Conservation (phyloP, 2,329 filamentous ascomycete genomes). For the Aspergillus oerlinghausenensis region DNA sequence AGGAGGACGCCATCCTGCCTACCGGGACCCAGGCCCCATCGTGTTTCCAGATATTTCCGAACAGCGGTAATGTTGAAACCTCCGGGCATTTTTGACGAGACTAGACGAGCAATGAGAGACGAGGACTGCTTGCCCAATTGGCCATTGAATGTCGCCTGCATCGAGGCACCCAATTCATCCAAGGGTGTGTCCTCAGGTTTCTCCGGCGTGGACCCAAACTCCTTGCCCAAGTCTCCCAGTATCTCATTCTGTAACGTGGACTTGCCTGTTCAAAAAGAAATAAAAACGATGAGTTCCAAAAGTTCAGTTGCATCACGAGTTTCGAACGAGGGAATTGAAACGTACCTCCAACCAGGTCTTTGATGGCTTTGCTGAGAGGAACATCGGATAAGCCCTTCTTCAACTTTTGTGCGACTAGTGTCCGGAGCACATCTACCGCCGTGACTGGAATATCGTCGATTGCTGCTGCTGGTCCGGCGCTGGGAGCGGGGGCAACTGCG, state of each 20-base stretch:
- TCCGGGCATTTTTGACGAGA: constrained; percentile 99
- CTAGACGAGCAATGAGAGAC: constrained; percentile 85
- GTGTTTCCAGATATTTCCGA: constrained; percentile 88
- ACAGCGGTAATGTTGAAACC: constrained; percentile 98
- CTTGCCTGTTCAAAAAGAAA: constrained; percentile 62
- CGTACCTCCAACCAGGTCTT: constrained; percentile 94
- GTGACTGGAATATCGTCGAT: constrained; percentile 82
- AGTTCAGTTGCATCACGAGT: neutral
- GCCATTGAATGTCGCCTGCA: constrained; percentile 98
- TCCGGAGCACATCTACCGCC: constrained; percentile 82
- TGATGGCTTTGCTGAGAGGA: constrained; percentile 93
- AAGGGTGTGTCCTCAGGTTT: constrained; percentile 97
- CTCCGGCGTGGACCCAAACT: constrained; percentile 96
- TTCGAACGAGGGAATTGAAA: constrained; percentile 14
- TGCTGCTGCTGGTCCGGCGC: constrained; percentile 79
- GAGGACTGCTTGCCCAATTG: constrained; percentile 96
- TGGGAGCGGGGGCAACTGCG: constrained; percentile 57
- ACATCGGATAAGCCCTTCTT: constrained; percentile 90
- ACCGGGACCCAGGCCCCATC: constrained; percentile 82
- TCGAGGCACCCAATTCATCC: constrained; percentile 88
- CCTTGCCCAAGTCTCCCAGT: constrained; percentile 92
- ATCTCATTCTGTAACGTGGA: constrained; percentile 99
- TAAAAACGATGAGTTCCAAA: constrained; percentile 5
- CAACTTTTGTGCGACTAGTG: constrained; percentile 91
- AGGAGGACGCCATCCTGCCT: constrained; percentile 88